A percentile compares a stretch with the other conserved stretches of the same genome.
Conservation (phyloP, 2,329 filamentous ascomycete species). For the Colletotrichum spaethianum region DNA sequence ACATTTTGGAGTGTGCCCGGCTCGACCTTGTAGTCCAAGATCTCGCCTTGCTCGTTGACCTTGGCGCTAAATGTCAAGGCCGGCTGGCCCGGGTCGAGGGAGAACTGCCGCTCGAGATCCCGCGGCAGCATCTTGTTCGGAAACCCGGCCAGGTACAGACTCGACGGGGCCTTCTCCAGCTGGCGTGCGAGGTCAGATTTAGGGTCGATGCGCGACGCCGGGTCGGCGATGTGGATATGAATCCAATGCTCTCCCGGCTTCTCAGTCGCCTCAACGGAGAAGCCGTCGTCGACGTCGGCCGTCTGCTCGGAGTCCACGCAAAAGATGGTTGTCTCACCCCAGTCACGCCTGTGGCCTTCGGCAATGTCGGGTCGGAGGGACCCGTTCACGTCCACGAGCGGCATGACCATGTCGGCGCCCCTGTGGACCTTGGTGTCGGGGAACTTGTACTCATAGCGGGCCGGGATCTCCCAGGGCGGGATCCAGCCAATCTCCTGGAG, state of each 20-base stretch:
- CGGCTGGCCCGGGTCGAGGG: slow-evolving; percentile 65
- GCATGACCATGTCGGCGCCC: slow-evolving; percentile 58
- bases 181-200: slow-evolving; percentile 71
- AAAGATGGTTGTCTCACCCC: slow-evolving; percentile 73
- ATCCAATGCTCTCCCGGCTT: slow-evolving; percentile 76
- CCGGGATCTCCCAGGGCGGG: slow-evolving; percentile 78
- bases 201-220: slow-evolving; percentile 77
- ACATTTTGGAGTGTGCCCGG: slow-evolving; percentile 68
- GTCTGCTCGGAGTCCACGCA: slow-evolving; percentile 80
- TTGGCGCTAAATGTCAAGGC: slow-evolving; percentile 75
- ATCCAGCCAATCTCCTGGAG: slow-evolving; percentile 83
- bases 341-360: slow-evolving; percentile 68
- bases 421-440: slow-evolving; percentile 62
- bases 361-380: slow-evolving; percentile 61
- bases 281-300: slow-evolving; percentile 82
- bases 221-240: slow-evolving; percentile 84
- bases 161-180: slow-evolving; percentile 72
- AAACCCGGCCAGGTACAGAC: slow-evolving; percentile 73
- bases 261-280: slow-evolving; percentile 76
- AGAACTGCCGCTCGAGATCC: slow-evolving; percentile 61
- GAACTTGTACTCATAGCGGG: slow-evolving; percentile 72
- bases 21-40: slow-evolving; percentile 69
- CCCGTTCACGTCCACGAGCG: slow-evolving; percentile 49
- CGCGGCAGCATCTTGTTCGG: slow-evolving; percentile 70
- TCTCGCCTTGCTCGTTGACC: slow-evolving; percentile 65